Base-by-base conservation (phyloP, 2,329 filamentous ascomycete species). In the Trichothecium sympodiale region DNA sequence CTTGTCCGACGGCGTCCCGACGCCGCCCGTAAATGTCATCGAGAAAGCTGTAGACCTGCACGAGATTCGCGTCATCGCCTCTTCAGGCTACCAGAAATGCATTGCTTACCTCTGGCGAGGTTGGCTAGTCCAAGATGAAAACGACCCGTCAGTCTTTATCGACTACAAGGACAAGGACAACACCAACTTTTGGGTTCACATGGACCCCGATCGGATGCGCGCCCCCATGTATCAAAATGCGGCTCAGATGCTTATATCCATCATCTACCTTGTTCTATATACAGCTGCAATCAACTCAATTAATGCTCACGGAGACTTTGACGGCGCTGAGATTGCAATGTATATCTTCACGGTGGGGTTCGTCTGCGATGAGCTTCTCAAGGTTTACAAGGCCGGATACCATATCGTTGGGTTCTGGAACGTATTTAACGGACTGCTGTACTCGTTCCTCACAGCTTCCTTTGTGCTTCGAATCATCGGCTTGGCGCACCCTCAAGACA, bases 371-470 rank as follows among this genome's bases (percentile, higher is more conserved):
- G 91, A 96, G 53, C 46, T 80, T 1, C 65, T 78, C 52, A 98
- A 98, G 57, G 74, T 95, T 47, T 94, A 85, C 75, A 98, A 98
- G 56, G 83, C 94, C 12, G 91, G 91, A 8, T 75, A 83, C 42
- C 83, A 82, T 49, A 96, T 96, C 51, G 69, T 98, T 37, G 81
- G 85, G 15, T 98, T 98, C 57, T 96, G 91, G 91, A 95, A 94
- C 50, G 83, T 83, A 17, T 94, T 98, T 66, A 98, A 98, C 57
- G 72, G 74, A 17, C 69, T 80, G 0, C 69, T 98, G 1, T 98
- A 98, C 57, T 59, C 72, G 0, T 66, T 96, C 2, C 67, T 98
- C 25, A 74, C 77, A 0, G 73, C 83, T 4, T 94, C 85, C 3
- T 80, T 98, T 43, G 62, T 83, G 29, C 64, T 88, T 27, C 81